These are phyloP conservation scores for Akanthomyces muscarius DNA, from an alignment of 2,329 filamentous ascomycete species.

Conservation along the genomic window DNA sequence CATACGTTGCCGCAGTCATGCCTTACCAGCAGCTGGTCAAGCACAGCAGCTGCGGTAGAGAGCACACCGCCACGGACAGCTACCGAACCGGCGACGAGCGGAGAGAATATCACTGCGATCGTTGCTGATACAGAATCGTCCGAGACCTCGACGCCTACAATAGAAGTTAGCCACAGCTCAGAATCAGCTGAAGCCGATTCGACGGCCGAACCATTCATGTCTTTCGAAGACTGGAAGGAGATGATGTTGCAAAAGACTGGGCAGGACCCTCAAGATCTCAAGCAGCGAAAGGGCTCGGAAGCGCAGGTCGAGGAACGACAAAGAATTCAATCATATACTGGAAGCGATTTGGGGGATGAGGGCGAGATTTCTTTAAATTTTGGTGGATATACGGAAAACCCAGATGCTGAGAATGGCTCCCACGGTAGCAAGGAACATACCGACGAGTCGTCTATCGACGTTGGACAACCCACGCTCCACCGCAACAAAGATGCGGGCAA, in stretches of 20 bases:
- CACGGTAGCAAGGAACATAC: constrained; percentile 35
- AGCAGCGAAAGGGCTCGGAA: constrained; percentile 54
- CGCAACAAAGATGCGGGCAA: constrained; percentile 91
- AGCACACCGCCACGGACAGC: constrained; percentile 19
- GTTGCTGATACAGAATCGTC: not conserved
- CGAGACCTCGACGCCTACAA: not conserved
- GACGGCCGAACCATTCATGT: constrained; percentile 63
- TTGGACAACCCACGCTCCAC: constrained; percentile 50
- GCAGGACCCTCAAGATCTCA: constrained; percentile 64
- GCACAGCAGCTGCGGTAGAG: constrained; percentile 23
- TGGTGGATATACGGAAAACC: constrained; percentile 24
- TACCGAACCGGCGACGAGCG: constrained; percentile 13
- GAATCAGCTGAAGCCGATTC: constrained; percentile 20
- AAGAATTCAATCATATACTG: constrained; percentile 58
- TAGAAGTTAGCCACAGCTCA: not conserved
- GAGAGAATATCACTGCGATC: not conserved
- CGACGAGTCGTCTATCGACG: constrained; percentile 27
- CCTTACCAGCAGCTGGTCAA: constrained; percentile 58
- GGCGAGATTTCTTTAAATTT: constrained; percentile 69
- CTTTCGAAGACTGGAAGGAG: constrained; percentile 98
- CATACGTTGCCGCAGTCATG: constrained; percentile 74
- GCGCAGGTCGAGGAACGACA: constrained; percentile 43
- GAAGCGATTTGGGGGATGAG: constrained; percentile 77
- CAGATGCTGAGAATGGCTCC: constrained; percentile 18
- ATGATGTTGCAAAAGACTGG: constrained; percentile 83